Percentiles rank a stretch among this genome's conserved stretches.
These are phyloP conservation scores for Hawksworthiomyces lignivorus DNA, from an alignment of 2,329 filamentous ascomycete genomes.

Conservation along the genomic window DNA sequence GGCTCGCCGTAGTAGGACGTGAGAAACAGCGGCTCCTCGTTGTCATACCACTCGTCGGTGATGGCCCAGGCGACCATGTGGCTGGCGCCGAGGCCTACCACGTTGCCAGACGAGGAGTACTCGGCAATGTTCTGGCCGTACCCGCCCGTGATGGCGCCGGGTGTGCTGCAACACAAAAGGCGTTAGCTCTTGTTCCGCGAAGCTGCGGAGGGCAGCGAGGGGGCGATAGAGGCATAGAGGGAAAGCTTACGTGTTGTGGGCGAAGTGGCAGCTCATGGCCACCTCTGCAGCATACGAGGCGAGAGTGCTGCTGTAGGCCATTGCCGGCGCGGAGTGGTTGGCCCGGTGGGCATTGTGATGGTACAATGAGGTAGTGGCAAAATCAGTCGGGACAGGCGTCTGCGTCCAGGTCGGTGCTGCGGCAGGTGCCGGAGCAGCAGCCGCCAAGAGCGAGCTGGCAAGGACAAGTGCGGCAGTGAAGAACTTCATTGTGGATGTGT, in stretches of 20 bases:
- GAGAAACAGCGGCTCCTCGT: slow-evolving; percentile 55
- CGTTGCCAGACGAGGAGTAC: slow-evolving; percentile 34
- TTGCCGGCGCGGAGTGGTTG: slow-evolving; percentile 65
- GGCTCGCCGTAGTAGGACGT: slow-evolving; percentile 48
- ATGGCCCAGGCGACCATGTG: slow-evolving; percentile 58
- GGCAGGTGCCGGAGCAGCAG: slow-evolving; percentile 29
- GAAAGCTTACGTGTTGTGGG: slow-evolving; percentile 72
- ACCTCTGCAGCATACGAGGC: slow-evolving; percentile 55
- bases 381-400: slow-evolving; percentile 19
- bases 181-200: background rate
- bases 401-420: slow-evolving; percentile 4
- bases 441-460: slow-evolving; percentile 37
- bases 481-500: slow-evolving; percentile 47
- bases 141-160: slow-evolving; percentile 42
- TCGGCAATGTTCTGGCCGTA: slow-evolving; percentile 94
- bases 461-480: slow-evolving; percentile 37
- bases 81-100: slow-evolving; percentile 39
- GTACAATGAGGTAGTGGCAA: slow-evolving; percentile 41
- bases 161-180: slow-evolving; percentile 37
- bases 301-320: slow-evolving; percentile 60
- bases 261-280: slow-evolving; percentile 62
- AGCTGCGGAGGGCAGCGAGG: slow-evolving; percentile 15
- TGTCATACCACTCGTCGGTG: slow-evolving; percentile 84
- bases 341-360: slow-evolving; percentile 82
- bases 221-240: too few species aligned